Conservation (phyloP, 2,329 filamentous ascomycete genomes). For the Aspergillus novofumigatus region DNA sequence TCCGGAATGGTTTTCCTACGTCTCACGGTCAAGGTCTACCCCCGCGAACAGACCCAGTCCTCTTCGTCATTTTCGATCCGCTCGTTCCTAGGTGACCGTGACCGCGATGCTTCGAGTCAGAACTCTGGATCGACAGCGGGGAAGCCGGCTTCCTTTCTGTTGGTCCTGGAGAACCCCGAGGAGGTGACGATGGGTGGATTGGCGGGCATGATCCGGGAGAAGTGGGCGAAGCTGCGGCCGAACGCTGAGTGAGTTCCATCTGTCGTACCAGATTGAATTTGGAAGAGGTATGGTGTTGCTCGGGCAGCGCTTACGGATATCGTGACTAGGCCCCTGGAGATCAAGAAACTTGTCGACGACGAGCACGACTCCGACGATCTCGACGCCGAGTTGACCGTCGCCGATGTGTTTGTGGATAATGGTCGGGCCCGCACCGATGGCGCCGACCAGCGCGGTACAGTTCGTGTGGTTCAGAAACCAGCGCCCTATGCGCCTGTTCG, state of each 20-base stretch:
- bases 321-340: slow-evolving; percentile 27
- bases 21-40: slow-evolving; percentile 33
- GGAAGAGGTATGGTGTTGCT: background rate
- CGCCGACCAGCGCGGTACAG: slow-evolving; percentile 31
- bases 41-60: slow-evolving; percentile 21
- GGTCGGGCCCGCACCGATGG: slow-evolving; percentile 32
- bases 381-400: slow-evolving; percentile 30
- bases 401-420: slow-evolving; percentile 36
- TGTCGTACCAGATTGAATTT: too few relatives aligned
- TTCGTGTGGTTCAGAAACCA: slow-evolving; percentile 34
- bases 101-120: slow-evolving; percentile 12
- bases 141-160: slow-evolving; percentile 27
- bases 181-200: slow-evolving; percentile 27
- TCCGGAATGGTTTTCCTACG: slow-evolving; percentile 34
- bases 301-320: slow-evolving; percentile 2
- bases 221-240: slow-evolving; percentile 33
- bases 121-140: slow-evolving; percentile 1
- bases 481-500: slow-evolving; percentile 19
- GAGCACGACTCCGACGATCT: slow-evolving; percentile 29
- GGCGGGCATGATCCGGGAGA: slow-evolving; percentile 27
- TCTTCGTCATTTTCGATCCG: slow-evolving; percentile 12
- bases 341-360: slow-evolving; percentile 37
- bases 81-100: slow-evolving; percentile 10
- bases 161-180: slow-evolving; percentile 30
- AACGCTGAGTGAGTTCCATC: slow-evolving; percentile 26